Evolutionary conservation across 1,284 basidiomycete genomes (phyloP).

Genomic region (Naganishia sp.): DNA sequence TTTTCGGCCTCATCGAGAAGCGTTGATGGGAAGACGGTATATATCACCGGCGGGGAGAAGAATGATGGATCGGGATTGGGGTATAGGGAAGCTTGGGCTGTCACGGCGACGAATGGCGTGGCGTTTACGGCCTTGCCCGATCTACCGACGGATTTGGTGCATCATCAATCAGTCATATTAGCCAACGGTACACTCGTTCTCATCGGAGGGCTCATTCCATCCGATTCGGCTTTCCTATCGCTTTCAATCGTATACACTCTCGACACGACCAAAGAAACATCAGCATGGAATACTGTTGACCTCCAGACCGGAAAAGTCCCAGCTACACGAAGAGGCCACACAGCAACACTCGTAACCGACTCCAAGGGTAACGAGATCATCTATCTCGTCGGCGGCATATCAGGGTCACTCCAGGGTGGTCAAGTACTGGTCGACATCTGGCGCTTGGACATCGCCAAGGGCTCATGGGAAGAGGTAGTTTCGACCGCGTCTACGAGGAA

Average conservation of each 20-base stretch:
- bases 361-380: slow-evolving; percentile 58
- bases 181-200: slow-evolving; percentile 69
- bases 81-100: slow-evolving; percentile 67
- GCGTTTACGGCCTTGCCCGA: slow-evolving; percentile 63
- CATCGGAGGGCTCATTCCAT: slow-evolving; percentile 69
- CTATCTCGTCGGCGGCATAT: slow-evolving; percentile 70
- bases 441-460: slow-evolving; percentile 70
- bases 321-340: slow-evolving; percentile 68
- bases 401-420: slow-evolving; percentile 53
- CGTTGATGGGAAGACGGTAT: slow-evolving; percentile 57
- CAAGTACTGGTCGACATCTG: slow-evolving; percentile 64
- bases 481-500: slow-evolving; percentile 26
- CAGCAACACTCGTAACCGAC: slow-evolving; percentile 57
- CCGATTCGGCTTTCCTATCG: slow-evolving; percentile 57
- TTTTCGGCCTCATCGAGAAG: slow-evolving; percentile 65
- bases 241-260: slow-evolving; percentile 66
- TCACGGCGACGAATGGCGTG: slow-evolving; percentile 53
- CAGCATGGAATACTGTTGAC: slow-evolving; percentile 55
- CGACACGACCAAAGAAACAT: slow-evolving; percentile 62
- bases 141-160: slow-evolving; percentile 67
- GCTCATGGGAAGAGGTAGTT: slow-evolving; percentile 51
- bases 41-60: slow-evolving; percentile 72
- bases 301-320: slow-evolving; percentile 42
- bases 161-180: slow-evolving; percentile 69
- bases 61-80: slow-evolving; percentile 70